Percentiles rank a stretch among this genome's conserved stretches.
Conservation (phyloP, 305 asterid genomes). For the Fraxinus angustifolia region DNA sequence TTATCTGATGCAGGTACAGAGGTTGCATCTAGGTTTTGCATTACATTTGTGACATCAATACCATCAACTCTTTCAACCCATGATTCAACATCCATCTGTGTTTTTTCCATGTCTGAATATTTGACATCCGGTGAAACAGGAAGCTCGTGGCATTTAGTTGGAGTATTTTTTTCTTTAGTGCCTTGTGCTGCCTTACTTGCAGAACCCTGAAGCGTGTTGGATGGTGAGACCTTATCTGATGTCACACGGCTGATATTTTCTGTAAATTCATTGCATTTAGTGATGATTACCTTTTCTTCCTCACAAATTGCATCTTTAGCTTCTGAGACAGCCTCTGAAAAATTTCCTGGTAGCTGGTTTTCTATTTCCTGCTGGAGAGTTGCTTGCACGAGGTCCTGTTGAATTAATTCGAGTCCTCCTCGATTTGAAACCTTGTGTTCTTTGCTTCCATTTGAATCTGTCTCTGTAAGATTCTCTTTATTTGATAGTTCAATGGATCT, state of each 20-base stretch:
- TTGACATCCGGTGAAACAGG: constrained; percentile 11
- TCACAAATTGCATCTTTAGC: constrained; percentile 18
- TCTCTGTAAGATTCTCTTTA: constrained; percentile 22
- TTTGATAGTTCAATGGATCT: constrained; percentile 21
- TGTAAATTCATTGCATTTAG: constrained; percentile 8
- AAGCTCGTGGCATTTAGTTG: constrained; percentile 23
- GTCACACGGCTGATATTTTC: constrained; percentile 9
- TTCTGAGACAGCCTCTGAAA: constrained; percentile 20
- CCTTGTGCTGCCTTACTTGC: constrained; percentile 21
- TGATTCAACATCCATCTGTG: constrained; percentile 21
- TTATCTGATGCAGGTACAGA: constrained; percentile 24
- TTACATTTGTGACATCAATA: neutral
- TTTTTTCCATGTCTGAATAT: constrained; percentile 20
- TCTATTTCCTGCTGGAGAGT: constrained; percentile 23
- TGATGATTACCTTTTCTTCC: constrained; percentile 14
- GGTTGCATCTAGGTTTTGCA: constrained; percentile 12
- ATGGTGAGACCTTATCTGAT: constrained; percentile 20
- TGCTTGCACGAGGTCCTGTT: constrained; percentile 9
- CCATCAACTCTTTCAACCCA: constrained; percentile 4
- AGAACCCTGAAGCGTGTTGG: constrained; percentile 18
- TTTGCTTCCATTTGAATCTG: constrained; percentile 7
- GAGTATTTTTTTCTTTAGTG: constrained; percentile 21
- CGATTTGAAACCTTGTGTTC: constrained; percentile 6
- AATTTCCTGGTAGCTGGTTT: constrained; percentile 23
- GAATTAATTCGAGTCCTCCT: constrained; percentile 18